A percentile compares a stretch with the other conserved stretches of the same genome.
Evolutionary conservation across 176 grass and related monocot genomes (phyloP).

Genomic region (Secale cereale): DNA sequence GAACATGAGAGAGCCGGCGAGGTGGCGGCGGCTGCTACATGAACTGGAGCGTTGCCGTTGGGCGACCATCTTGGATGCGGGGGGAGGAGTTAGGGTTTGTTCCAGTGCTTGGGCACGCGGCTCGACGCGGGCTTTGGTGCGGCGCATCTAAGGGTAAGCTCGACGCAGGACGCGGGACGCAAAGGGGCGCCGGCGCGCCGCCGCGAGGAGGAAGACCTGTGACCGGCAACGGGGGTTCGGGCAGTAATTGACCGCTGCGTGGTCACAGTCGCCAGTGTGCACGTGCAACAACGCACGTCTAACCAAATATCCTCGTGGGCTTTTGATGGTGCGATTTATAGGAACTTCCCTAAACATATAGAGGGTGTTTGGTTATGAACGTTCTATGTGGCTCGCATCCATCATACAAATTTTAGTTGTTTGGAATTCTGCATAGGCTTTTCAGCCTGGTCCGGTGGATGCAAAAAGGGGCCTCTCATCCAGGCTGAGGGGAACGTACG

Average conservation of each 20-base stretch:
- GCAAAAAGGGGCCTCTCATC: no score
- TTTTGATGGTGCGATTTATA: no score
- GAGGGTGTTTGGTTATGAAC: no score
- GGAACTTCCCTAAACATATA: no score
- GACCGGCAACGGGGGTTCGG: not conserved
- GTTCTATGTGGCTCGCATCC: no score
- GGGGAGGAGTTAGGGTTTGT: conserved; percentile 25
- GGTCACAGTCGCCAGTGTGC: not conserved
- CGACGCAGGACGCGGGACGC: conserved; percentile 21
- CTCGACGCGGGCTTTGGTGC: conserved; percentile 38
- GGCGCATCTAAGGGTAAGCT: conserved; percentile 42
- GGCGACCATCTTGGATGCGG: conserved; percentile 32
- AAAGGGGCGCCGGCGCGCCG: conserved; percentile 30
- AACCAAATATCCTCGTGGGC: no score
- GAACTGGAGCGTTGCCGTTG: conserved; percentile 14
- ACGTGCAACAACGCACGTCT: no score
- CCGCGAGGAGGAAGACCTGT: conserved; percentile 3
- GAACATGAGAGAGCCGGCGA: conserved; percentile 18
- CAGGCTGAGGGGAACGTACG: no score
- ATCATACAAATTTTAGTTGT: no score
- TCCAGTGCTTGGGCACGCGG: not conserved
- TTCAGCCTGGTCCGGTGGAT: no score
- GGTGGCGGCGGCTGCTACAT: conserved; percentile 11
- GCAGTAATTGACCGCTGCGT: not conserved
- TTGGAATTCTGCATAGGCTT: no score